phyloP scores from a whole-genome alignment of 208 protist species.

The Angomonas ambiguus region DNA sequence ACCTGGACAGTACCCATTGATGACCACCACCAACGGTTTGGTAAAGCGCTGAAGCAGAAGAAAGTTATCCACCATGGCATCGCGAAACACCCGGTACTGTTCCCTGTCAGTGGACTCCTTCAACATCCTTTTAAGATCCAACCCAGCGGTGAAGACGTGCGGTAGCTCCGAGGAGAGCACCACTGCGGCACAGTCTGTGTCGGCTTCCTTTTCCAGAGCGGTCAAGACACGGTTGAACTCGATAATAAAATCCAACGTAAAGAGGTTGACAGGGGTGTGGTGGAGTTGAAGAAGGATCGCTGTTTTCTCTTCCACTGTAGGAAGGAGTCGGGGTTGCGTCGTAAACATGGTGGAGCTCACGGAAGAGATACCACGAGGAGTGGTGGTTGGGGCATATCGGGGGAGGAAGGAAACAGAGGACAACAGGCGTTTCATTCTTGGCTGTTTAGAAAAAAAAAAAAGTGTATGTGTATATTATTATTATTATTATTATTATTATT shows the following conservation, averaged over 20 bases:
- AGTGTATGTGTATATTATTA: neutral
- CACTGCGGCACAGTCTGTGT: conserved; percentile 19
- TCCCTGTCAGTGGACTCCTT: conserved; percentile 52
- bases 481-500: too few species aligned
- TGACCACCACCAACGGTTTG: conserved; percentile 68
- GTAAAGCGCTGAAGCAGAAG: conserved; percentile 70
- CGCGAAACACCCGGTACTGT: conserved; percentile 53
- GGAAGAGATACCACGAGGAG: neutral
- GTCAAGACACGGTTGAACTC: neutral
- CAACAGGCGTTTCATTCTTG: too few species aligned
- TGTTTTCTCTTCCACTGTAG: neutral
- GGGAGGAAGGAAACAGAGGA: neutral
- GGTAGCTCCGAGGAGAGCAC: conserved; percentile 64
- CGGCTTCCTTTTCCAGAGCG: neutral
- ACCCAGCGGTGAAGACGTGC: conserved; percentile 70
- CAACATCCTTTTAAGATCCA: conserved; percentile 71
- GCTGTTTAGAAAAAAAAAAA: conserved; percentile 1
- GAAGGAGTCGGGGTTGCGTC: neutral
- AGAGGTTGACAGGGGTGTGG: neutral
- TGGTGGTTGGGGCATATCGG: neutral
- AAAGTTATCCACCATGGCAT: conserved; percentile 60
- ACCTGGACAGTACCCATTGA: conserved; percentile 68
- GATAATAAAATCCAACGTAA: neutral
- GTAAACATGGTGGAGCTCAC: neutral
- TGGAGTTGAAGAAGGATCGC: neutral